Evolutionary conservation across 805 yeast species (phyloP).

Genomic region (Starmerella davenportii): DNA sequence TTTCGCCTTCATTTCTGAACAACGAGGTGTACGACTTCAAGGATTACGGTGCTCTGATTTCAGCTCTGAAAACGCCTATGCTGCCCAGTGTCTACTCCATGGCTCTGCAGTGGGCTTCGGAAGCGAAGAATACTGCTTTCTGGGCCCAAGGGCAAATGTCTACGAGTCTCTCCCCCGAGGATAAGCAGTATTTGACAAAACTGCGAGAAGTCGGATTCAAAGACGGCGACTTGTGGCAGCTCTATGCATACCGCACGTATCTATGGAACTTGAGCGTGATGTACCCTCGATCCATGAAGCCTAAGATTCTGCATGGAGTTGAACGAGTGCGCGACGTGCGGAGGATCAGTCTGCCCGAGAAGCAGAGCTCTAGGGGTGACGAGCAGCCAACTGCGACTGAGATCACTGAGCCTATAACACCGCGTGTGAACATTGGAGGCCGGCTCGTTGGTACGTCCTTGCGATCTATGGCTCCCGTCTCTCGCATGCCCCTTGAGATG

Average conservation of each 20-base stretch:
- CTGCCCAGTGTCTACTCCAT: constrained; percentile 46
- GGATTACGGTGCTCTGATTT: constrained; percentile 48
- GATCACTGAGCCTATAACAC: background rate
- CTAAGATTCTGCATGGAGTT: background rate
- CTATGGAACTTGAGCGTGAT: constrained; percentile 26
- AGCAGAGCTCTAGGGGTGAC: background rate
- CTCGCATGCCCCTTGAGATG: background rate
- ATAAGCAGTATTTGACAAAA: constrained; percentile 41
- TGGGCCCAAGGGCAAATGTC: constrained; percentile 36
- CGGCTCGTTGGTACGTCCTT: background rate
- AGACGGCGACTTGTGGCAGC: constrained; percentile 66
- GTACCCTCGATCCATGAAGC: background rate
- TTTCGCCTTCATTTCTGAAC: constrained; percentile 47
- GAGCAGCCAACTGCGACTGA: background rate
- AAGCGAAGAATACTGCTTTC: constrained; percentile 47
- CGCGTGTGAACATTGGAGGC: background rate
- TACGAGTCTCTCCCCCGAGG: constrained; percentile 18
- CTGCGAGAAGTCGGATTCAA: constrained; percentile 55
- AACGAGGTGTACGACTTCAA: constrained; percentile 56
- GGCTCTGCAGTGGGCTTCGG: constrained; percentile 52
- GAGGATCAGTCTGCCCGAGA: background rate
- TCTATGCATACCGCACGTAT: constrained; percentile 51
- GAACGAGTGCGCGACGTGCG: background rate
- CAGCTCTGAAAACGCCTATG: constrained; percentile 44
- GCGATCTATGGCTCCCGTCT: background rate